Percentiles rank a stretch among this genome's conserved stretches.
Evolutionary conservation across 768 basidiomycete genomes (phyloP).

Genomic region (Trametopsis cervina): DNA sequence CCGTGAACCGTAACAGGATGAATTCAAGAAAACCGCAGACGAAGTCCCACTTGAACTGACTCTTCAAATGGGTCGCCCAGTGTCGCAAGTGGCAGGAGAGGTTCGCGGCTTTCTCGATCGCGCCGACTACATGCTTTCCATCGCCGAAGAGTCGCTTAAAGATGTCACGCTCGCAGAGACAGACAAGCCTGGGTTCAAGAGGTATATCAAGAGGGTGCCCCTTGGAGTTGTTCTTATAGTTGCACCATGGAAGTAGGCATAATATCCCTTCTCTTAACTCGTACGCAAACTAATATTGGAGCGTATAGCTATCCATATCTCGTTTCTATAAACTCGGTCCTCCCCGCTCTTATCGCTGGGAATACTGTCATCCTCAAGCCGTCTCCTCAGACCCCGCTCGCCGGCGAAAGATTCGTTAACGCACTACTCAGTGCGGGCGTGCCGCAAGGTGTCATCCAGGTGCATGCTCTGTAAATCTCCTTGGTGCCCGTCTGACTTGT

Average conservation of each 20-base stretch:
- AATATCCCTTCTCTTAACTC: neutral
- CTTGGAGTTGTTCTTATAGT: slow-evolving; percentile 86
- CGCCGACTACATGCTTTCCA: slow-evolving; percentile 77
- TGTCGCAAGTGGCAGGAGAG: slow-evolving; percentile 74
- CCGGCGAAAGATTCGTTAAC: slow-evolving; percentile 70
- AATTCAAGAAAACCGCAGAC: slow-evolving; percentile 45
- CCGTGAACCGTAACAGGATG: slow-evolving; percentile 27
- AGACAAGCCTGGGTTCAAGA: slow-evolving; percentile 76
- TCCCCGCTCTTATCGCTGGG: slow-evolving; percentile 87
- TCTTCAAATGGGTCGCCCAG: slow-evolving; percentile 86
- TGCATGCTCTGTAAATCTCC: neutral
- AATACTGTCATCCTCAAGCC: slow-evolving; percentile 92
- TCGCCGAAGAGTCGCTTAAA: slow-evolving; percentile 66
- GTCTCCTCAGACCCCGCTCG: slow-evolving; percentile 91
- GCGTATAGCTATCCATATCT: slow-evolving; percentile 76
- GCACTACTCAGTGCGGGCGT: slow-evolving; percentile 74
- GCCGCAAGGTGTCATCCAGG: slow-evolving; percentile 45
- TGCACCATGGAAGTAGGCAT: slow-evolving; percentile 82
- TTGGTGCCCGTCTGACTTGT: neutral
- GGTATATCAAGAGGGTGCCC: slow-evolving; percentile 79
- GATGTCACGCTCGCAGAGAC: slow-evolving; percentile 72
- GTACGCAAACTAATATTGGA: neutral
- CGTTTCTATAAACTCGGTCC: slow-evolving; percentile 82
- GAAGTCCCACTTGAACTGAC: slow-evolving; percentile 74
- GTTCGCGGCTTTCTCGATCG: slow-evolving; percentile 76